Percentiles rank a stretch among this genome's conserved stretches.
Conservation (phyloP, 2,329 filamentous ascomycete genomes). For the Hypoxylon sp. region DNA sequence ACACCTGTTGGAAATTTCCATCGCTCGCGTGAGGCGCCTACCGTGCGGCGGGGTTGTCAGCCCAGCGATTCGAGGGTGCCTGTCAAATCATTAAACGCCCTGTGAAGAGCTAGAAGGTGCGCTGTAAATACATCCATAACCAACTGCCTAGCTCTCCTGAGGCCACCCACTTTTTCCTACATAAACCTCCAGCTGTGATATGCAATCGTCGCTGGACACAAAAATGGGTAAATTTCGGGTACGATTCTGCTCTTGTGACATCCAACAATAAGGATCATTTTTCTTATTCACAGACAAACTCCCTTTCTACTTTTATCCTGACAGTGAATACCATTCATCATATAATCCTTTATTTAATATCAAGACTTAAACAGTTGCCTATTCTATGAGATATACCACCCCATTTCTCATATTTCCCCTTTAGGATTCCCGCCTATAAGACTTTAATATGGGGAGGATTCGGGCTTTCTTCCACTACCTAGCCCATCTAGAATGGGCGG, state of each 20-base stretch:
- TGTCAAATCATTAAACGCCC: neutral
- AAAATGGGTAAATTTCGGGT: neutral
- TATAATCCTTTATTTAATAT: neutral
- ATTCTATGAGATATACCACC: neutral
- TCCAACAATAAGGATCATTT: neutral
- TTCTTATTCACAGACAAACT: neutral
- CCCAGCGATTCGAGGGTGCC: neutral
- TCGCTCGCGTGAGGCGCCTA: neutral
- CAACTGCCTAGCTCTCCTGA: neutral
- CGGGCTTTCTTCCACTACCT: slow-evolving; percentile 24
- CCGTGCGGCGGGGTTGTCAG: neutral
- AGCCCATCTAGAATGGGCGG: slow-evolving; percentile 21
- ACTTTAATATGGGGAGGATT: slow-evolving; percentile 1
- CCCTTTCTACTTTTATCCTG: neutral
- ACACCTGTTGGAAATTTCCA: neutral
- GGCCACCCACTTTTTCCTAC: too few species aligned
- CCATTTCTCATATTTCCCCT: neutral
- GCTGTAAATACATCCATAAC: neutral
- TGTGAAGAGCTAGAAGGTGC: neutral
- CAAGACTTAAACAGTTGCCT: too few species aligned
- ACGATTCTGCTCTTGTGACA: neutral
- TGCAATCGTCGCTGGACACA: too few species aligned
- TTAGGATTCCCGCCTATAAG: neutral
- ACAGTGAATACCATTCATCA: neutral
- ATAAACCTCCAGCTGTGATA: too few species aligned